Evolutionary conservation across 768 basidiomycete genomes (phyloP).

Genomic region (Agrocybe praecox): DNA sequence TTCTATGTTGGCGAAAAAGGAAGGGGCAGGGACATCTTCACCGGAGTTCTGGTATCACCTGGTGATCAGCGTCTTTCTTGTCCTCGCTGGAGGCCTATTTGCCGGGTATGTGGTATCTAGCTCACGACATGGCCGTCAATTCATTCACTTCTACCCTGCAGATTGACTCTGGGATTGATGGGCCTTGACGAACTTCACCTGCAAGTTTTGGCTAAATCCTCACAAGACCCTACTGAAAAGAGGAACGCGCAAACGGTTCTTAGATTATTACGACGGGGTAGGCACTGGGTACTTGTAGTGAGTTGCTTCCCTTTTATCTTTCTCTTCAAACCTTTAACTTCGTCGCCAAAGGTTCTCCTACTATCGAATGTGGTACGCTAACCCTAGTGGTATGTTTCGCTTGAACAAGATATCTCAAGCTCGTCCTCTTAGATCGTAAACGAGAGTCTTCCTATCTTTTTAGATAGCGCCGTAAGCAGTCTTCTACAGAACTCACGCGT

Average conservation of each 20-base stretch:
- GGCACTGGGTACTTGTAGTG: constrained; percentile 95
- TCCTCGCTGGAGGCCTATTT: constrained; percentile 88
- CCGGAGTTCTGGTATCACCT: constrained; percentile 81
- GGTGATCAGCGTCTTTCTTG: constrained; percentile 63
- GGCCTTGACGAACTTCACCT: constrained; percentile 91
- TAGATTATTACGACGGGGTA: constrained; percentile 58
- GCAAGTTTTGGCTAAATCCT: constrained; percentile 80
- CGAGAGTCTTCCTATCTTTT: constrained; percentile 81
- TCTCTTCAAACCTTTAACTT: neutral
- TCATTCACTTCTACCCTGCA: too few species aligned
- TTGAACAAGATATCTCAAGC: neutral
- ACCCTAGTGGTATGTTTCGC: too few species aligned
- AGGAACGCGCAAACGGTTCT: constrained; percentile 72
- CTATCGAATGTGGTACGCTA: constrained; percentile 80
- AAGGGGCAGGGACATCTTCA: constrained; percentile 42
- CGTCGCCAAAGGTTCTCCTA: constrained; percentile 64
- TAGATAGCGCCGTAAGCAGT: constrained; percentile 74
- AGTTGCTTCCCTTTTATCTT: constrained; percentile 8
- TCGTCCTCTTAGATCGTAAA: constrained; percentile 61
- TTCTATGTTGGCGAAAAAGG: constrained; percentile 5
- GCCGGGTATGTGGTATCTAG: constrained; percentile 73
- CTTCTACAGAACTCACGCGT: constrained; percentile 43
- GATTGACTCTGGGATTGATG: constrained; percentile 91
- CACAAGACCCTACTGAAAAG: constrained; percentile 68
- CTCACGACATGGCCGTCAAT: too few species aligned